phyloP scores from a whole-genome alignment of 1,139 yeast species.

The Schwanniomyces etchellsii region DNA sequence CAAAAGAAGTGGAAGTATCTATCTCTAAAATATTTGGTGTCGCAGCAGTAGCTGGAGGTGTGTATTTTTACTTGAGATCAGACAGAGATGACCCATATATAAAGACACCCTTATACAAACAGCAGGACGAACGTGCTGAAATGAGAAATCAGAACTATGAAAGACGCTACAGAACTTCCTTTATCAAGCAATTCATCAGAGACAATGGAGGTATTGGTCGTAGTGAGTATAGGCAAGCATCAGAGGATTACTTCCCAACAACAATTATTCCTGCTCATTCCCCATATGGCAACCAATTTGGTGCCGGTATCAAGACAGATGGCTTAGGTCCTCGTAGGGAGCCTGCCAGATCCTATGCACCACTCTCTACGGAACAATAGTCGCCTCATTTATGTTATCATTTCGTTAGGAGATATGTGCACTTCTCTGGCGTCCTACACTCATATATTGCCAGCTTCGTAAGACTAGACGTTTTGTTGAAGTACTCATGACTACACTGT shows the following conservation, averaged over 20 bases:
- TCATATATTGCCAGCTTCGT: no score
- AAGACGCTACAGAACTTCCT: conserved; percentile 37
- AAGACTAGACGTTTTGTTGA: no score
- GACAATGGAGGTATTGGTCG: conserved; percentile 47
- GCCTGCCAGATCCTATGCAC: conserved; percentile 37
- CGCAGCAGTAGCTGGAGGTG: conserved; percentile 36
- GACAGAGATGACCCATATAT: conserved; percentile 33
- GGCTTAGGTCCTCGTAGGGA: conserved; percentile 45
- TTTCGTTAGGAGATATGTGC: neutral
- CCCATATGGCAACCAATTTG: conserved; percentile 36
- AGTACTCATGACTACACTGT: no score
- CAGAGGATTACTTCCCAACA: conserved; percentile 20
- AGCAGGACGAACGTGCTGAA: conserved; percentile 30
- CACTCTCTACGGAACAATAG: conserved; percentile 11
- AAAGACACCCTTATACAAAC: conserved; percentile 34
- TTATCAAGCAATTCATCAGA: conserved; percentile 37
- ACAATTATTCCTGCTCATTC: conserved; percentile 41
- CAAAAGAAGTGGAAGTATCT: conserved; percentile 34
- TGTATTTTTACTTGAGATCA: conserved; percentile 34
- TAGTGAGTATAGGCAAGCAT: conserved; percentile 29
- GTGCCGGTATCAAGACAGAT: conserved; percentile 42
- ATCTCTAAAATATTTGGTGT: conserved; percentile 37
- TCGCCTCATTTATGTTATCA: neutral
- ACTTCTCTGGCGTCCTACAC: neutral
- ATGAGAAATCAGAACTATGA: conserved; percentile 35